These are phyloP conservation scores for Cordyceps militaris DNA, from an alignment of 2,329 filamentous ascomycete species.

Conservation along the genomic window DNA sequence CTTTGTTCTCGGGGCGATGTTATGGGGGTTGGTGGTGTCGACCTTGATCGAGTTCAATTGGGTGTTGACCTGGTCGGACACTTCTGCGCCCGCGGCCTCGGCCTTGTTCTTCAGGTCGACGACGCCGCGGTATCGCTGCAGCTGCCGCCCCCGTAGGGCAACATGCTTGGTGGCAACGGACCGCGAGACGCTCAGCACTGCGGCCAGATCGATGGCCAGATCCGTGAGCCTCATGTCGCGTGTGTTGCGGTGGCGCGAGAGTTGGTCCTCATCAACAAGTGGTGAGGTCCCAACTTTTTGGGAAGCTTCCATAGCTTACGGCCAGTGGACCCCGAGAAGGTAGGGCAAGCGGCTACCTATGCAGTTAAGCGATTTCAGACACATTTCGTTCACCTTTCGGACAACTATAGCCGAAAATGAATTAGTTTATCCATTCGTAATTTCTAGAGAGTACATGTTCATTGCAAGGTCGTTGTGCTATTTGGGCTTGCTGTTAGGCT, in stretches of 20 bases:
- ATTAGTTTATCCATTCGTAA: neutral
- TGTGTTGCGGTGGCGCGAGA: constrained; percentile 20
- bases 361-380: constrained; percentile 10
- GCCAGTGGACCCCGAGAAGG: neutral
- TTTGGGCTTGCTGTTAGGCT: constrained; percentile 10
- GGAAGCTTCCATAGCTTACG: neutral
- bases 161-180: constrained; percentile 58
- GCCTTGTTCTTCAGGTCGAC: constrained; percentile 26
- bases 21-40: neutral
- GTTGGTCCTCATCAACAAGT: constrained; percentile 12
- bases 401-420: neutral
- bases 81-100: constrained; percentile 5
- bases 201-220: constrained; percentile 61
- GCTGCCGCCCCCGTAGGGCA: constrained; percentile 48
- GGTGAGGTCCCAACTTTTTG: neutral
- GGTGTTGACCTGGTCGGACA: neutral
- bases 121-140: constrained; percentile 41
- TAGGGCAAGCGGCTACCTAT: neutral
- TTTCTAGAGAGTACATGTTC: neutral
- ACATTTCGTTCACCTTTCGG: neutral
- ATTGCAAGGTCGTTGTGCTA: neutral
- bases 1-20: neutral
- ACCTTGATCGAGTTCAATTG: neutral
- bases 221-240: constrained; percentile 53
- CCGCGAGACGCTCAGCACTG: constrained; percentile 62